A percentile compares a stretch with the other conserved stretches of the same genome.
Conservation (phyloP, 108 stramenopile genomes). For the Skeletonema tropicum region DNA sequence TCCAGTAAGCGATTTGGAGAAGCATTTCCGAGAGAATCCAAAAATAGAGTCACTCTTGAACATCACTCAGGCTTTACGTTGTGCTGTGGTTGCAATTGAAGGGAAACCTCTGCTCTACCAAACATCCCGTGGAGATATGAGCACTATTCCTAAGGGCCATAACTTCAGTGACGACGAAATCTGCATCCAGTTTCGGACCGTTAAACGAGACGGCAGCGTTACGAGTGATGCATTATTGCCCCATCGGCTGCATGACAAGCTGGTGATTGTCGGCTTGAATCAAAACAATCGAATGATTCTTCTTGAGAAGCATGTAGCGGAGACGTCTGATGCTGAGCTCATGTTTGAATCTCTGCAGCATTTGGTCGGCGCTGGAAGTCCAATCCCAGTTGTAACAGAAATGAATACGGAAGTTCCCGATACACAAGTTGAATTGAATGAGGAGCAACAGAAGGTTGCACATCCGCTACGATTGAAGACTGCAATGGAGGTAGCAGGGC, state of each 20-base stretch:
- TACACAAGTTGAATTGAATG: constrained; percentile 38
- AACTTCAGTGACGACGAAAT: constrained; percentile 15
- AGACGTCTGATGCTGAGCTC: constrained; percentile 11
- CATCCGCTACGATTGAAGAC: constrained; percentile 50
- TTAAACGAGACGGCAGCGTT: constrained; percentile 23
- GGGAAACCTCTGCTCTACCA: constrained; percentile 41
- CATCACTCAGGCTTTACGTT: constrained; percentile 29
- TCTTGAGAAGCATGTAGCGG: constrained; percentile 41
- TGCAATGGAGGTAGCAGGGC: constrained; percentile 63
- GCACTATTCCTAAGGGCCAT: constrained; percentile 13
- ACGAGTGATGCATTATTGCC: neutral
- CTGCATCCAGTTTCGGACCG: constrained; percentile 6
- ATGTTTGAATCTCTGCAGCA: constrained; percentile 45
- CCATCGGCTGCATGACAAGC: neutral
- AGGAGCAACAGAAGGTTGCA: constrained; percentile 49
- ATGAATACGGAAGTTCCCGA: constrained; percentile 24
- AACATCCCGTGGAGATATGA: constrained; percentile 13
- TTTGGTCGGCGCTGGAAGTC: constrained; percentile 36
- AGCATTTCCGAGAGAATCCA: constrained; percentile 21
- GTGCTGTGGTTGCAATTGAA: constrained; percentile 49
- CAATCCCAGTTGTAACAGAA: constrained; percentile 27
- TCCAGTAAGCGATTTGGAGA: constrained; percentile 1
- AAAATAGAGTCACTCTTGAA: constrained; percentile 45
- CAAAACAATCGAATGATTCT: constrained; percentile 45
- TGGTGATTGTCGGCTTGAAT: constrained; percentile 44